A percentile compares a stretch with the other conserved stretches of the same genome.
These are phyloP conservation scores for Neurospora cerealis DNA, from an alignment of 495 filamentous ascomycete species.

Conservation along the genomic window DNA sequence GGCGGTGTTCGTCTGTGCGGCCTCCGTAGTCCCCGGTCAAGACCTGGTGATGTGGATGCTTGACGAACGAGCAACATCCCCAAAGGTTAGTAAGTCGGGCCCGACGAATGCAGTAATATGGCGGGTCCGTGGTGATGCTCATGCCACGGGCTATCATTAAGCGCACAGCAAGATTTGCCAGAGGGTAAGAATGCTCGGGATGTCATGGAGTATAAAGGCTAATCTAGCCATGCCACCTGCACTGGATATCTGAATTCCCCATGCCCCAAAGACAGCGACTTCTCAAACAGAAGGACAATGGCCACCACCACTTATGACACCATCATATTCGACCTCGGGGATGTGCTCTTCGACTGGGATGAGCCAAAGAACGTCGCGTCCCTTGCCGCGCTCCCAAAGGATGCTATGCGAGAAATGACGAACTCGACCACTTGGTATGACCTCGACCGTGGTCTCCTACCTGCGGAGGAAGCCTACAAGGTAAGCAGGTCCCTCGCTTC, in stretches of 20 bases:
- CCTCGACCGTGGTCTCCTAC: not conserved
- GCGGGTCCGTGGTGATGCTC: not conserved
- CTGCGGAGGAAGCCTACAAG: not conserved
- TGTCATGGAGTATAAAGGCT: not conserved
- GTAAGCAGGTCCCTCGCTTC: not conserved
- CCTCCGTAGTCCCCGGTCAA: not conserved
- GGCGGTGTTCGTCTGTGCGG: not conserved
- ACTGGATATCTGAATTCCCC: not conserved
- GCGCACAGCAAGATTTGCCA: not conserved
- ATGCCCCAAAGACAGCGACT: not conserved
- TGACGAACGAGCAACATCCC: not conserved
- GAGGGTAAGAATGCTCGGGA: not conserved
- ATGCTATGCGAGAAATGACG: not conserved
- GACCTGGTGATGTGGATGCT: not conserved
- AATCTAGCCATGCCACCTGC: not conserved
- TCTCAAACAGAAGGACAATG: not conserved
- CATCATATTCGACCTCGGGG: conserved; percentile 5
- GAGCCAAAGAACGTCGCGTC: not conserved
- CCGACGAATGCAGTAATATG: not conserved
- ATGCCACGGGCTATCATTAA: not conserved
- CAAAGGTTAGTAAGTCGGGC: not conserved
- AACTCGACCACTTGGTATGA: not conserved
- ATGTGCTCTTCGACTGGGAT: conserved; percentile 7
- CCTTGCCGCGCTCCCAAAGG: not conserved
- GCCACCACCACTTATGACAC: conserved; percentile 1